Base-by-base conservation (phyloP, 2,329 filamentous ascomycete species). In the Dichotomopilus funicola region DNA sequence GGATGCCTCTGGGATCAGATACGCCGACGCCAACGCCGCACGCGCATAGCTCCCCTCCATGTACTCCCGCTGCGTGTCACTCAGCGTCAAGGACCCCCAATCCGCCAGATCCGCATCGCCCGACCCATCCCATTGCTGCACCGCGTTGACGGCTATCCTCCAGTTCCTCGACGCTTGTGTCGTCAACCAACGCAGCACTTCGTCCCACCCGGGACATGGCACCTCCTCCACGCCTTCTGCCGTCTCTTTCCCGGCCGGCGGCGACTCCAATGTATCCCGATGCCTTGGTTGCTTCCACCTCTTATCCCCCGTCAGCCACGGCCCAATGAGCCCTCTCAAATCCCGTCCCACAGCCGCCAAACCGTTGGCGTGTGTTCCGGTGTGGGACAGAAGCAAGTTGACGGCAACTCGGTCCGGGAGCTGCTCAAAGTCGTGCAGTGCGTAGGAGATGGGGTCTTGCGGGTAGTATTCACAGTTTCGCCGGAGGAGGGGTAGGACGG, bases 111-210 rank as follows among this genome's bases (percentile, higher is more conserved):
- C 85, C 47, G 86, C 77, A 64, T 91, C 88, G 6, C 74, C 74
- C 0, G 87, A 86, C 0, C 88, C 88, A 63, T 86, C 82, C 88
- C 88, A 92, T 60, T 87, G 80, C 58, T 84, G 79, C 37, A 91
- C 73, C 6, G 80, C 83, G 49, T 77, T 75, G 36, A 84, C 75
- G n/a, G 82, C 79, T n/a, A 83, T 73, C 33, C 69, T 72, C 77
- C 89, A 87, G 12, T 82, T 79, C 19, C 73, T 74, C 4, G 75
- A 73, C 0, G 87, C 83, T 58, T 83, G 80, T 2, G 72, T 66
- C 11, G 79, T 74, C 41, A 92, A 75, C 87, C 87, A 91, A 53
- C 79, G 74, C 51, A 88, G 81, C 4, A 86, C 75, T 59, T 80
- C 76, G 59, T 89, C 83, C 87, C 87, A 91, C 6, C 83, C 86